These are phyloP conservation scores for Cinchona pubescens DNA, from an alignment of 257 asterid species.

Conservation along the genomic window DNA sequence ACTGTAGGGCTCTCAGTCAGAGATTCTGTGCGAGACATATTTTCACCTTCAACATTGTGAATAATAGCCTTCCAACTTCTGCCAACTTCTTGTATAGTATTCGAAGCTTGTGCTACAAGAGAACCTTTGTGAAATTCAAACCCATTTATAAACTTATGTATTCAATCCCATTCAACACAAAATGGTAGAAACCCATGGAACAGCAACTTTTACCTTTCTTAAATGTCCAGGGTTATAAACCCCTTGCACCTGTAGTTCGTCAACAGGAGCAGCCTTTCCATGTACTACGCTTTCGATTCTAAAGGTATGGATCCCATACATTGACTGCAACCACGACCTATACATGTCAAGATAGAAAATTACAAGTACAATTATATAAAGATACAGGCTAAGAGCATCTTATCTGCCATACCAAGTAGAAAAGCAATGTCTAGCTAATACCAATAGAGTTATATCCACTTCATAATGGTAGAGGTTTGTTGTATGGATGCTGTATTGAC, in stretches of 20 bases:
- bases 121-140: conserved; percentile 36
- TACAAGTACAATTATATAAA: neutral
- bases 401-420: neutral
- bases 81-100: conserved; percentile 42
- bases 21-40: conserved; percentile 40
- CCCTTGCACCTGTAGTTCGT: conserved; percentile 67
- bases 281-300: conserved; percentile 63
- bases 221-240: conserved; percentile 48
- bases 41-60: conserved; percentile 41
- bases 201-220: conserved; percentile 46
- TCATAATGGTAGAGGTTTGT: neutral
- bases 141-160: neutral
- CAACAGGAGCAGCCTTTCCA: conserved; percentile 68
- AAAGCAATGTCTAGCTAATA: neutral
- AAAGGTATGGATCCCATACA: conserved; percentile 58
- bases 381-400: neutral
- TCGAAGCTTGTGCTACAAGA: conserved; percentile 55
- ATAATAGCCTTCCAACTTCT: conserved; percentile 35
- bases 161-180: neutral
- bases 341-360: conserved; percentile 5
- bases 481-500: neutral
- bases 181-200: neutral
- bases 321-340: conserved; percentile 70
- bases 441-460: neutral
- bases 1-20: conserved; percentile 49